These are phyloP conservation scores for Hemileccinum impolitum DNA, from an alignment of 768 basidiomycete species.

Conservation along the genomic window DNA sequence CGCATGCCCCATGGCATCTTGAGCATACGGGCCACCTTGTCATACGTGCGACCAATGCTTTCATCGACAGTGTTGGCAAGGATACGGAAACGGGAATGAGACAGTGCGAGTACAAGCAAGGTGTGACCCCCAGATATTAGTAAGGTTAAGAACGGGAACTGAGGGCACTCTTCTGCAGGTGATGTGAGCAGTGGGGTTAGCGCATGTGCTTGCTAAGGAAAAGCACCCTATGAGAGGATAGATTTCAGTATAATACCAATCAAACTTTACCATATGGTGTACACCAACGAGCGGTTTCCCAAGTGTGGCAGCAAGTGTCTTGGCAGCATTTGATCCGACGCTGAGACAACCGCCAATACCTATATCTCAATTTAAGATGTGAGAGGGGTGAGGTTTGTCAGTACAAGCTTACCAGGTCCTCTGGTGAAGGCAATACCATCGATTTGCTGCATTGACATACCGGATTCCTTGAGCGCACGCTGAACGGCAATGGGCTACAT, in stretches of 20 bases:
- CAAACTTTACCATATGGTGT: slow-evolving; percentile 81
- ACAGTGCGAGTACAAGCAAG: slow-evolving; percentile 71
- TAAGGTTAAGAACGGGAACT: slow-evolving; percentile 85
- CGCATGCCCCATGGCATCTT: slow-evolving; percentile 56
- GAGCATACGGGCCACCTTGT: slow-evolving; percentile 76
- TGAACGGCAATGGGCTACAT: slow-evolving; percentile 69
- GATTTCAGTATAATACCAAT: background rate
- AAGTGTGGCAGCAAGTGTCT: slow-evolving; percentile 73
- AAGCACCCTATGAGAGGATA: background rate
- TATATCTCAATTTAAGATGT: slow-evolving; percentile 20
- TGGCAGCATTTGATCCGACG: slow-evolving; percentile 80
- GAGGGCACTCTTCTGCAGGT: slow-evolving; percentile 38
- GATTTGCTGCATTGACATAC: slow-evolving; percentile 55
- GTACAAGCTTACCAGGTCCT: slow-evolving; percentile 59
- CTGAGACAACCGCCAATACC: slow-evolving; percentile 81
- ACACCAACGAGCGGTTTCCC: slow-evolving; percentile 84
- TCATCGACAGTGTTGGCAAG: slow-evolving; percentile 74
- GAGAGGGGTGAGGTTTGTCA: background rate
- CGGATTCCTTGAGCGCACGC: slow-evolving; percentile 64
- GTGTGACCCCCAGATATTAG: slow-evolving; percentile 96
- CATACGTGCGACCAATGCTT: slow-evolving; percentile 76
- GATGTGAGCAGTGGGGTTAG: slow-evolving; percentile 74
- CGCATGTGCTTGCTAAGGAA: slow-evolving; percentile 84
- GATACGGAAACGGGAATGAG: slow-evolving; percentile 55
- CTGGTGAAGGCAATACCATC: slow-evolving; percentile 91